Evolutionary conservation across 1,284 basidiomycete genomes (phyloP), one percentile per base, ranked within the genome.

Genomic region (Amylostereum chailletii): DNA sequence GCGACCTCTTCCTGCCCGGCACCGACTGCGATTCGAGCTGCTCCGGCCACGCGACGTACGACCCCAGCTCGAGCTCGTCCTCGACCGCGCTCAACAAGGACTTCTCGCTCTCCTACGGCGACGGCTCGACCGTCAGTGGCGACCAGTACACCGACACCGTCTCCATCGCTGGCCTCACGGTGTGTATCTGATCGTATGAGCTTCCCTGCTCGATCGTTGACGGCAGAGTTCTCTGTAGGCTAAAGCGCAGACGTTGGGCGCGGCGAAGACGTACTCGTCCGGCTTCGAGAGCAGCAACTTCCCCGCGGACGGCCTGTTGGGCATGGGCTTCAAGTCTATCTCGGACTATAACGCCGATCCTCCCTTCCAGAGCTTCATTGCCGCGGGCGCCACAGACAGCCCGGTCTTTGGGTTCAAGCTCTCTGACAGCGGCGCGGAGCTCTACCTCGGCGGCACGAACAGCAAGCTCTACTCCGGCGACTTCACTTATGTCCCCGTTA

Each of bases 361-460:
- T 3, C 29, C 61, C 36, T 57, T 66, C 45, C 55, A 59, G 42
- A 57, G 54, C 4, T 56, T 65, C 31, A 52, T 60, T 3, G 30
- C 34, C 37, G n/a, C 67, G 33, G 53, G 56, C 11, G 53, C 55
- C 38, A 59, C 64, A 33, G 34, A 33, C 2, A 31, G 58, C 10
- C 38, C 60, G 4, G 60, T 31, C 27, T 43, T 43, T 30, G 30
- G 42, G 27, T 43, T 43, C 42, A 43, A 43, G 30, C 44, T 51
- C 34, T 30, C 50, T 5, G 5, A 34, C 19, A 43, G 45, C 44
- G 59, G 61, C 11, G 61, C 62, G 7, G 65, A 68, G 53, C 67
- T 77, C 26, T 67, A 57, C 53, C 63, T 77, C 26, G 76, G 76
- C 29, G 69, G 70, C 6, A 42, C 51, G 7, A 54, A 64, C 51